Evolutionary conservation across 2,329 filamentous ascomycete species (phyloP).

Genomic region (Neofusicoccum kwambonambiense): DNA sequence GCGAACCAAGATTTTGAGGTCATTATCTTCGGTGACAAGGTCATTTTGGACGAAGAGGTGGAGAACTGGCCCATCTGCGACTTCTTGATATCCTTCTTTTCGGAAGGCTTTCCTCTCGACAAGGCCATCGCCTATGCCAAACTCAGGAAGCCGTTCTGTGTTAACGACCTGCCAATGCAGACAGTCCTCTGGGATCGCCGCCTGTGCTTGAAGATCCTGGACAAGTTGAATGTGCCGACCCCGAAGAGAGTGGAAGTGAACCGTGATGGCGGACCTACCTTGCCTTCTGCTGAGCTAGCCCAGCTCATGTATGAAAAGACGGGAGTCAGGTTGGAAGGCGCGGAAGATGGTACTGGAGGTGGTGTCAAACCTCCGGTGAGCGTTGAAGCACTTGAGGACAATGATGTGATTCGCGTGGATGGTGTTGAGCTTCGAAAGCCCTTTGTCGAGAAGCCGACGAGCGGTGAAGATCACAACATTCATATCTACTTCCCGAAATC

Average conservation of each 20-base stretch:
- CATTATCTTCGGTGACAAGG: constrained; percentile 97
- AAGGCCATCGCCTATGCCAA: constrained; percentile 96
- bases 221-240: constrained; percentile 85
- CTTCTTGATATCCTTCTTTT: constrained; percentile 97
- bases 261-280: constrained; percentile 80
- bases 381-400: constrained; percentile 85
- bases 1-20: constrained; percentile 92
- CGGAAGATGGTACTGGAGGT: constrained; percentile 65
- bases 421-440: constrained; percentile 80
- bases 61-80: constrained; percentile 97
- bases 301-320: constrained; percentile 78
- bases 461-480: constrained; percentile 97
- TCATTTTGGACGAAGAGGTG: constrained; percentile 93
- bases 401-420: constrained; percentile 84
- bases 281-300: constrained; percentile 76
- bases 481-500: constrained; percentile 94
- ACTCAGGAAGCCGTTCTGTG: constrained; percentile 90
- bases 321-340: constrained; percentile 70
- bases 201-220: constrained; percentile 81
- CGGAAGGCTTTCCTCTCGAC: constrained; percentile 92
- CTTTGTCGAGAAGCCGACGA: constrained; percentile 98
- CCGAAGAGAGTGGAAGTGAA: constrained; percentile 87
- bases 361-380: constrained; percentile 58
- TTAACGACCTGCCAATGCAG: constrained; percentile 97
- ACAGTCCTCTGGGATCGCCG: constrained; percentile 95